A percentile compares a stretch with the other conserved stretches of the same genome.
Conservation (phyloP, 495 filamentous ascomycete genomes). For the Penicillium bovifimosum region DNA sequence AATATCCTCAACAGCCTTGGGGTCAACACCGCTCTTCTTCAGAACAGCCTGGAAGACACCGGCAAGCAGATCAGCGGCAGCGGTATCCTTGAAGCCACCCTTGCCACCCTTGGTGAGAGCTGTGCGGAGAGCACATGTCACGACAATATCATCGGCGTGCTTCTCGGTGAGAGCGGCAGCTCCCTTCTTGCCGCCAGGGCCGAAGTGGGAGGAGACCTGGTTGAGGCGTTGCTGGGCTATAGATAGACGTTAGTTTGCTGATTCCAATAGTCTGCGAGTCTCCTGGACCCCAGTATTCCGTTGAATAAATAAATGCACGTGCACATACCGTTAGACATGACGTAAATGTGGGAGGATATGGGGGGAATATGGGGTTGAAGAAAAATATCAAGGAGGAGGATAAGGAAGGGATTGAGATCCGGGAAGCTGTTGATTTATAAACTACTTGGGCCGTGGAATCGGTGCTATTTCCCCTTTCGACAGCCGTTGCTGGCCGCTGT, state of each 20-base stretch:
- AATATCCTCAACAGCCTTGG: constrained; percentile 80
- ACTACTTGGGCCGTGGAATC: constrained; percentile 19
- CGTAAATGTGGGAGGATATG: constrained; percentile 22
- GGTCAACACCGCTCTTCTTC: constrained; percentile 79
- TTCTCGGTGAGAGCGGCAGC: constrained; percentile 53
- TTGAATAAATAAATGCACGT: constrained; percentile 1
- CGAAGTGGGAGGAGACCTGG: constrained; percentile 59
- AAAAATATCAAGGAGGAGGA: constrained; percentile 5
- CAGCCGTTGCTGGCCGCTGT: constrained; percentile 13
- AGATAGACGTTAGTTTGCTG: constrained; percentile 1
- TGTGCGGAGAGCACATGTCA: constrained; percentile 88
- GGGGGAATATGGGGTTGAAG: constrained; percentile 9
- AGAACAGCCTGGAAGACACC: constrained; percentile 78
- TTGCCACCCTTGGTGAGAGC: constrained; percentile 89
- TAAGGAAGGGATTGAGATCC: constrained; percentile 6
- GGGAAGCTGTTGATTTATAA: constrained; percentile 23
- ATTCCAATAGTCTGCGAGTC: not conserved
- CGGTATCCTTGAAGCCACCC: constrained; percentile 92
- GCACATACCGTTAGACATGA: constrained; percentile 41
- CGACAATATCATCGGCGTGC: constrained; percentile 73
- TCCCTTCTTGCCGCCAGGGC: constrained; percentile 39
- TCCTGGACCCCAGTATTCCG: not conserved
- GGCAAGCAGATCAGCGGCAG: constrained; percentile 76
- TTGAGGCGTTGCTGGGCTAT: constrained; percentile 57
- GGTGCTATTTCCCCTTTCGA: constrained; percentile 33